Conservation (phyloP, 78 protist genomes). For the Chrysochromulina parva region DNA sequence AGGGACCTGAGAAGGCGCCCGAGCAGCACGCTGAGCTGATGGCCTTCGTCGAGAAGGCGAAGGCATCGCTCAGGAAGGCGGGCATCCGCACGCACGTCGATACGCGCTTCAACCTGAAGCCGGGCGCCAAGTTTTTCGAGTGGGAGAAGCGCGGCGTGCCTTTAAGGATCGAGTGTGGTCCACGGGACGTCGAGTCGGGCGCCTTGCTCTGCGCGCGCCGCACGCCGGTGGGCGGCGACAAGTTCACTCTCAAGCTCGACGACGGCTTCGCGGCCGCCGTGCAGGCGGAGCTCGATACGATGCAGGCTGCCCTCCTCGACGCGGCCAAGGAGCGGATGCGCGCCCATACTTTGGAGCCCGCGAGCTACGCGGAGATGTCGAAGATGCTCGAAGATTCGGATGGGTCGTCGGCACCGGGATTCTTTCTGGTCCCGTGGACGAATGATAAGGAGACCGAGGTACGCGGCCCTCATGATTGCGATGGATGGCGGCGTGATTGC, state of each 20-base stretch:
- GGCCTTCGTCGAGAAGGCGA: background rate
- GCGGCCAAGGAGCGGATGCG: background rate
- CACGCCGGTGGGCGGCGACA: background rate
- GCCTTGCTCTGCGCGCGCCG: background rate
- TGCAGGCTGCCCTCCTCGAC: background rate
- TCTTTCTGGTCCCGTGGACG: conserved; percentile 8
- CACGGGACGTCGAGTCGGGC: conserved; percentile 20
- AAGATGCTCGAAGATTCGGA: background rate
- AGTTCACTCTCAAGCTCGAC: background rate
- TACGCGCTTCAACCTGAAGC: background rate
- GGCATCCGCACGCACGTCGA: conserved; percentile 46
- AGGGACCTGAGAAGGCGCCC: background rate
- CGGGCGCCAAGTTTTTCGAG: conserved; percentile 40
- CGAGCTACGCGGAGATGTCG: conserved; percentile 10
- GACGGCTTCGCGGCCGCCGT: background rate
- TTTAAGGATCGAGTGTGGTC: conserved; percentile 41
- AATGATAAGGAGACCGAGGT: background rate
- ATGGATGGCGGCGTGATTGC: too few species aligned
- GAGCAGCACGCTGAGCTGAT: background rate
- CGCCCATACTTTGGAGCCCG: background rate
- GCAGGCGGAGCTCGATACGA: background rate
- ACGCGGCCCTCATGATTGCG: too few species aligned
- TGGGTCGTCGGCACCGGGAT: background rate
- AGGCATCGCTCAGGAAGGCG: background rate
- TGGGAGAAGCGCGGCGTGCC: conserved; percentile 67